Conservation (phyloP, 2,329 filamentous ascomycete genomes). For the Phialophora macrospora region DNA sequence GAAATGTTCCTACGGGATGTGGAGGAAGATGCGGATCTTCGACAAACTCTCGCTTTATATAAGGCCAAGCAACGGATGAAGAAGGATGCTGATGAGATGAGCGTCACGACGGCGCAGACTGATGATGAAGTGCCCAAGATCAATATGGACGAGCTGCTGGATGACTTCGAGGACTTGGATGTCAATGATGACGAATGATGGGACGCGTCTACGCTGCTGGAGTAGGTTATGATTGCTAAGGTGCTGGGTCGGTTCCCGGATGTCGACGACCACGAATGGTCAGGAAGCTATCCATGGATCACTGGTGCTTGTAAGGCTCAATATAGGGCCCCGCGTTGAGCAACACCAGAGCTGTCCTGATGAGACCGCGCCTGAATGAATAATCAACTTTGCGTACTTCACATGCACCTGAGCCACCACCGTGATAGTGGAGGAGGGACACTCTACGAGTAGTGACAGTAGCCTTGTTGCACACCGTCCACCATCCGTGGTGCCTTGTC, state of each 20-base stretch:
- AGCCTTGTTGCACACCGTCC: too few species aligned
- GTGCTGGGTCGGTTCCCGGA: neutral
- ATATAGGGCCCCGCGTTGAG: neutral
- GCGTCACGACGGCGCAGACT: constrained; percentile 60
- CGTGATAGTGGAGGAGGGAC: neutral
- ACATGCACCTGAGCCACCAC: neutral
- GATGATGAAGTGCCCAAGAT: constrained; percentile 72
- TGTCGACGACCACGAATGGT: neutral
- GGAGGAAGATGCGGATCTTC: constrained; percentile 89
- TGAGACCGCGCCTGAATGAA: neutral
- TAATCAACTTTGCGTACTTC: neutral
- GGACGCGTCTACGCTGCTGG: neutral
- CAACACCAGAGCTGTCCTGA: neutral
- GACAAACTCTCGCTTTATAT: constrained; percentile 83
- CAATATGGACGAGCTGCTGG: constrained; percentile 79
- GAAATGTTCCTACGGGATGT: constrained; percentile 97
- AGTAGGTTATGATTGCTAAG: neutral
- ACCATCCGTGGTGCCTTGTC: neutral
- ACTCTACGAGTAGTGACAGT: neutral
- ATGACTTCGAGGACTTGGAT: constrained; percentile 89
- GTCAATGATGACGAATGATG: constrained; percentile 61
- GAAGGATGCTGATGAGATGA: constrained; percentile 57
- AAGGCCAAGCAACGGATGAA: constrained; percentile 64
- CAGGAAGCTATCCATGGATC: neutral
- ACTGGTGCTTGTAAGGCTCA: neutral